These are phyloP conservation scores for Beauveria sp. DNA, from an alignment of 2,329 filamentous ascomycete genomes.

Conservation along the genomic window DNA sequence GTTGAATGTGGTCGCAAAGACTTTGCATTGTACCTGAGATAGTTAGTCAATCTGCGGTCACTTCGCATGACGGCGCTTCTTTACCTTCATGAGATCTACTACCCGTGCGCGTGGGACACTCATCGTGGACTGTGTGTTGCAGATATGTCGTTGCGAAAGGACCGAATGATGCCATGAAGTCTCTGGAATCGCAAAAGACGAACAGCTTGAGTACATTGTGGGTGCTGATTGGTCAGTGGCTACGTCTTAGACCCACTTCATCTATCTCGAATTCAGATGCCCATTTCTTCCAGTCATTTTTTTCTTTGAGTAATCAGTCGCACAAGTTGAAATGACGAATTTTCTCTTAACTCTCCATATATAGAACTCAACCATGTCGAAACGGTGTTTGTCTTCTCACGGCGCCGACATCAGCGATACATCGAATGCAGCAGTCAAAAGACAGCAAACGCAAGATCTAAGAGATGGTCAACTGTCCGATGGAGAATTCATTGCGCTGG, in stretches of 20 bases:
- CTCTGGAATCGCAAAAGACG: not conserved
- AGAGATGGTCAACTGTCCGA: not conserved
- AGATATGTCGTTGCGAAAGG: not conserved
- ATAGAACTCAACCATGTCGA: slow-evolving; percentile 25
- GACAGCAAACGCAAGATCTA: slow-evolving; percentile 1
- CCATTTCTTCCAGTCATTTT: not conserved
- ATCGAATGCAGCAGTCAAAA: not conserved
- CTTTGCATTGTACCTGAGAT: slow-evolving; percentile 71
- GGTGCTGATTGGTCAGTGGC: not conserved
- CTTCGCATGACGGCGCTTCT: not conserved
- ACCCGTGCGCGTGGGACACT: slow-evolving; percentile 54
- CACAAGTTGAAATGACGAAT: not conserved
- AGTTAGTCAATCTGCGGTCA: not conserved
- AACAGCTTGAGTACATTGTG: not conserved
- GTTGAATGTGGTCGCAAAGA: slow-evolving; percentile 90
- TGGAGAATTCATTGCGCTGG: slow-evolving; percentile 19
- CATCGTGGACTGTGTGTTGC: slow-evolving; percentile 35
- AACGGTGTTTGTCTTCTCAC: slow-evolving; percentile 23
- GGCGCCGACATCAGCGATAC: not conserved
- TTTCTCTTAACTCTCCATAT: not conserved
- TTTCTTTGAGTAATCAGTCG: not conserved
- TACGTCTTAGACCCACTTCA: not conserved
- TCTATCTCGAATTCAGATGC: not conserved
- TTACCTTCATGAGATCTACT: slow-evolving; percentile 72
- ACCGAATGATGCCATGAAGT: slow-evolving; percentile 13